These are phyloP conservation scores for Capsella rubella DNA, from an alignment of 441 rosid genomes.

Conservation along the genomic window DNA sequence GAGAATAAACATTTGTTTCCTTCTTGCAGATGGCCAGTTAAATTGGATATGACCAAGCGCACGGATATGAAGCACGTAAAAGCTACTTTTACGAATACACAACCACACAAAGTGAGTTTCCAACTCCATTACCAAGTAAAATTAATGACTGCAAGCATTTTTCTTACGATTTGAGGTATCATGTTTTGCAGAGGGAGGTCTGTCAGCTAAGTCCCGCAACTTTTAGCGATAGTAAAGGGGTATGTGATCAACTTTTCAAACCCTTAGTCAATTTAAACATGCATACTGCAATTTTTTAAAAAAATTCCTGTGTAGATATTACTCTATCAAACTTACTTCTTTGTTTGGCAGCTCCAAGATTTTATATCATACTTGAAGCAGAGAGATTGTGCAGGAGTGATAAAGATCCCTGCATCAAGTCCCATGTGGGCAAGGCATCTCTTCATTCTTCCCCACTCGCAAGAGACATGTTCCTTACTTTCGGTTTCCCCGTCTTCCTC, in stretches of 20 bases:
- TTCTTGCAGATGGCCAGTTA: slow-evolving; percentile 89
- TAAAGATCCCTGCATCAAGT: slow-evolving; percentile 76
- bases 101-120: slow-evolving; percentile 78
- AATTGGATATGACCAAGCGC: slow-evolving; percentile 92
- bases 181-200: slow-evolving; percentile 85
- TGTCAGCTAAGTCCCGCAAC: slow-evolving; percentile 83
- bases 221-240: slow-evolving; percentile 76
- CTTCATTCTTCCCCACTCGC: slow-evolving; percentile 83
- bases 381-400: slow-evolving; percentile 97
- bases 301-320: slow-evolving; percentile 3
- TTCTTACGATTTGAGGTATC: slow-evolving; percentile 9
- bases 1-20: slow-evolving; percentile 16
- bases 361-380: slow-evolving; percentile 90
- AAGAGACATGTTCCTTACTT: slow-evolving; percentile 79
- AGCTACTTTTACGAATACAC: slow-evolving; percentile 76
- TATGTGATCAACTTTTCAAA: slow-evolving; percentile 42
- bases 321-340: background rate
- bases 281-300: background rate
- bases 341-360: slow-evolving; percentile 77
- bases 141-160: slow-evolving; percentile 2
- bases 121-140: background rate
- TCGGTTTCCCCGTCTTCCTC: slow-evolving; percentile 61
- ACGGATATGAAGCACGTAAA: slow-evolving; percentile 87
- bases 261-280: background rate
- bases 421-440: slow-evolving; percentile 94